These are phyloP conservation scores for Mentha longifolia DNA, from an alignment of 257 asterid genomes.

Conservation along the genomic window DNA sequence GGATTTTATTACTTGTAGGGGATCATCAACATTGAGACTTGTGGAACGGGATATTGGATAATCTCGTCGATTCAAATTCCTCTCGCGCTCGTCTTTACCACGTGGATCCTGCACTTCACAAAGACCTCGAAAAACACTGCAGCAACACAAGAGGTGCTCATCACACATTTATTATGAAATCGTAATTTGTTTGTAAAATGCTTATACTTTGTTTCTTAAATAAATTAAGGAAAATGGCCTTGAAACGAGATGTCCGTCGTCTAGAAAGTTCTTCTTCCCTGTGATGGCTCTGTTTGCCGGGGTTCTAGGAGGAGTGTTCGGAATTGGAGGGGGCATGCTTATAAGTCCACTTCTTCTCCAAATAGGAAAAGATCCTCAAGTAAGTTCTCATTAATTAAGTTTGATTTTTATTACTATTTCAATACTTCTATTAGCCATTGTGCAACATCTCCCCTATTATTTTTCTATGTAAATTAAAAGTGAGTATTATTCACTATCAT, in stretches of 20 bases:
- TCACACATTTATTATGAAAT: too few relatives aligned
- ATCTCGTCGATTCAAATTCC: slow-evolving; percentile 76
- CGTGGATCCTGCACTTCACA: slow-evolving; percentile 53
- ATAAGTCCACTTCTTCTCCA: slow-evolving; percentile 85
- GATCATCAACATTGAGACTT: slow-evolving; percentile 55
- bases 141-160: slow-evolving; percentile 51
- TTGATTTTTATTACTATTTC: too few relatives aligned
- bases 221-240: slow-evolving; percentile 53
- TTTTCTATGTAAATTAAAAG: too few relatives aligned
- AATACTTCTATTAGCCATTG: too few relatives aligned
- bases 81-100: slow-evolving; percentile 64
- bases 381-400: slow-evolving; percentile 39
- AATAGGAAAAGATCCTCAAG: slow-evolving; percentile 79
- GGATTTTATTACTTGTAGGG: slow-evolving; percentile 52
- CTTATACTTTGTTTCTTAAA: too few relatives aligned
- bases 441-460: too few relatives aligned
- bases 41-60: slow-evolving; percentile 87
- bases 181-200: too few relatives aligned
- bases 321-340: slow-evolving; percentile 97
- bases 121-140: slow-evolving; percentile 23
- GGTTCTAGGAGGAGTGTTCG: slow-evolving; percentile 79
- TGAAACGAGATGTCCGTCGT: slow-evolving; percentile 23
- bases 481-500: too few relatives aligned
- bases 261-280: slow-evolving; percentile 57
- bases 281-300: slow-evolving; percentile 87